phyloP scores from a whole-genome alignment of 176 grass and related monocot genomes.

The Olyra latifolia region DNA sequence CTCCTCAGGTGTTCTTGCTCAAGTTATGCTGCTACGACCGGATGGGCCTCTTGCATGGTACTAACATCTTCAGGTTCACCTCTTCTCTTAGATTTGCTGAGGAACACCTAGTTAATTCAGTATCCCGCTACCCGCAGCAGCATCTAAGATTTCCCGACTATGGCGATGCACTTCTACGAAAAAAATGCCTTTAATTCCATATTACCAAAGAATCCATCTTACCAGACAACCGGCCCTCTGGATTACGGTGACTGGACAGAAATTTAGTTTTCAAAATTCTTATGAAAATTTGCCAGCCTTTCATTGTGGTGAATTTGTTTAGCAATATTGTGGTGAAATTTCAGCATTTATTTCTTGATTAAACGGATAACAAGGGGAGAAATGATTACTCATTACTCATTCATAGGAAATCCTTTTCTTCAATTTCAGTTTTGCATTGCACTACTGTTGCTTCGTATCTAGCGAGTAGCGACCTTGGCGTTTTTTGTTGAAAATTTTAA shows the following conservation, averaged over 20 bases:
- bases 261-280: background rate
- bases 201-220: background rate
- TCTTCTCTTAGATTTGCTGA: background rate
- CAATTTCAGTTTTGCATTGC: background rate
- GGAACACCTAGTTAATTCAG: background rate
- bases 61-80: background rate
- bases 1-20: constrained; percentile 71
- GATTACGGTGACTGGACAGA: background rate
- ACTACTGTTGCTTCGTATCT: background rate
- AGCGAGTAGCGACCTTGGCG: background rate
- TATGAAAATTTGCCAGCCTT: background rate
- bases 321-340: background rate
- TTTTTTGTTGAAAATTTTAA: background rate
- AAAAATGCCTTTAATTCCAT: background rate
- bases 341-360: background rate
- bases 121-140: background rate
- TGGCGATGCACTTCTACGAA: background rate
- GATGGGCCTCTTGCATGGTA: constrained; percentile 82
- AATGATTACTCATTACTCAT: background rate
- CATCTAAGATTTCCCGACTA: background rate
- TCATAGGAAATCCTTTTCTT: background rate
- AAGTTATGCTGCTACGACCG: constrained; percentile 83
- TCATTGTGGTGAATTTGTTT: background rate
- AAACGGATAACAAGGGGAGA: background rate
- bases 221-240: background rate